phyloP scores from a whole-genome alignment of 352 stramenopile species.

The Phytophthora chlamydospora region DNA sequence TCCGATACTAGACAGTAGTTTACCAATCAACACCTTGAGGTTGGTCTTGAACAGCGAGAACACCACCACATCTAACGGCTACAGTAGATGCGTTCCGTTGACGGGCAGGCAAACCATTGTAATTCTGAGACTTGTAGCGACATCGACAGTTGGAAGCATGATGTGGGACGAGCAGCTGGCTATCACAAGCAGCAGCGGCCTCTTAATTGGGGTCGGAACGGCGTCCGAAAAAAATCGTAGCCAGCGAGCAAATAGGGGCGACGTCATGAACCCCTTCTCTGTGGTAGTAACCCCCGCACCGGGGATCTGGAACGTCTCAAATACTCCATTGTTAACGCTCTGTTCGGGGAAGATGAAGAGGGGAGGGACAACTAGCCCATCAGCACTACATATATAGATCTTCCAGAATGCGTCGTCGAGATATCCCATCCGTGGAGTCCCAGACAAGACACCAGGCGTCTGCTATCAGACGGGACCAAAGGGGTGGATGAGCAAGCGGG shows the following conservation, averaged over 20 bases:
- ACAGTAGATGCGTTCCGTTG: constrained; percentile 5
- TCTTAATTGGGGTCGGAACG: background rate
- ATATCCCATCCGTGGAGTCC: too few relatives aligned
- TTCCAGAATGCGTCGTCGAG: too few relatives aligned
- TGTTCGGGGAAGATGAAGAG: background rate
- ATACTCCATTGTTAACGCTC: background rate
- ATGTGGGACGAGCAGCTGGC: constrained; percentile 12
- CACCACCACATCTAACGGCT: constrained; percentile 6
- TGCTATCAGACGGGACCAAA: too few relatives aligned
- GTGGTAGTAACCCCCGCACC: background rate
- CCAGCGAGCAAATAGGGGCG: background rate
- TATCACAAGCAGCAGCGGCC: constrained; percentile 3
- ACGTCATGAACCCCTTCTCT: constrained; percentile 1
- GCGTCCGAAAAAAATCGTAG: constrained; percentile 3
- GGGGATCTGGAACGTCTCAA: background rate
- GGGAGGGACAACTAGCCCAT: background rate
- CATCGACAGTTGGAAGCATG: background rate
- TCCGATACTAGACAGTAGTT: too few relatives aligned
- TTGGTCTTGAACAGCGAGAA: constrained; percentile 5
- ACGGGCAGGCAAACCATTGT: background rate
- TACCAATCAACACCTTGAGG: too few relatives aligned
- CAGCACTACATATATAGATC: too few relatives aligned
- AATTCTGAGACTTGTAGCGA: background rate
- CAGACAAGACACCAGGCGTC: too few relatives aligned
- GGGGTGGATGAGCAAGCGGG: too few relatives aligned